Evolutionary conservation across 176 grass and related monocot species (phyloP).

Genomic region (Pharus latifolius): DNA sequence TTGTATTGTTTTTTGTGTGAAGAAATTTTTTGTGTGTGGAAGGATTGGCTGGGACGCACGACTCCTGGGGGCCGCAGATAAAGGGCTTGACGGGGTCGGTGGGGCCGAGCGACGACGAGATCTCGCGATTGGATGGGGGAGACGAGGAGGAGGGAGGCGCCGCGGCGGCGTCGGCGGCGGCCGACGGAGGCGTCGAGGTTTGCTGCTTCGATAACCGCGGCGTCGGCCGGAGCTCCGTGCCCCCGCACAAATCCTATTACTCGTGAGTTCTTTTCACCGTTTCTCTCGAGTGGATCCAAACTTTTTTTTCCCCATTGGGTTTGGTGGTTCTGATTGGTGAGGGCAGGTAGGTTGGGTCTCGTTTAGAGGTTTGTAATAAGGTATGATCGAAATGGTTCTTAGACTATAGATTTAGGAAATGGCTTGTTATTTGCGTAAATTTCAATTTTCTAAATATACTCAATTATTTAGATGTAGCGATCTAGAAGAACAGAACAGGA

Average conservation of each 20-base stretch:
- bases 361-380: too few species aligned
- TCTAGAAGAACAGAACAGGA: slow-evolving; percentile 28
- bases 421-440: too few species aligned
- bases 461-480: neutral
- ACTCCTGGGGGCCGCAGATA: slow-evolving; percentile 92
- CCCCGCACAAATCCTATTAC: slow-evolving; percentile 60
- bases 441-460: too few species aligned
- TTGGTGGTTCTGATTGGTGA: neutral
- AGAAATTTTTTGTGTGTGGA: slow-evolving; percentile 7
- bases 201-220: slow-evolving; percentile 99
- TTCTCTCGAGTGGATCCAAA: slow-evolving; percentile 5
- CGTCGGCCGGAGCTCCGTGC: slow-evolving; percentile 66
- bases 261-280: slow-evolving; percentile 34
- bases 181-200: slow-evolving; percentile 68
- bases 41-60: slow-evolving; percentile 98
- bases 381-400: too few species aligned
- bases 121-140: neutral
- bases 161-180: neutral
- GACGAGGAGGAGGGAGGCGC: slow-evolving; percentile 22
- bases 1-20: neutral
- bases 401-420: too few species aligned
- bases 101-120: slow-evolving; percentile 52
- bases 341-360: neutral
- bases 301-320: neutral
- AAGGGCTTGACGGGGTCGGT: slow-evolving; percentile 70